Conservation (phyloP, 805 yeast genomes). For the Dipodascopsis tothii region DNA sequence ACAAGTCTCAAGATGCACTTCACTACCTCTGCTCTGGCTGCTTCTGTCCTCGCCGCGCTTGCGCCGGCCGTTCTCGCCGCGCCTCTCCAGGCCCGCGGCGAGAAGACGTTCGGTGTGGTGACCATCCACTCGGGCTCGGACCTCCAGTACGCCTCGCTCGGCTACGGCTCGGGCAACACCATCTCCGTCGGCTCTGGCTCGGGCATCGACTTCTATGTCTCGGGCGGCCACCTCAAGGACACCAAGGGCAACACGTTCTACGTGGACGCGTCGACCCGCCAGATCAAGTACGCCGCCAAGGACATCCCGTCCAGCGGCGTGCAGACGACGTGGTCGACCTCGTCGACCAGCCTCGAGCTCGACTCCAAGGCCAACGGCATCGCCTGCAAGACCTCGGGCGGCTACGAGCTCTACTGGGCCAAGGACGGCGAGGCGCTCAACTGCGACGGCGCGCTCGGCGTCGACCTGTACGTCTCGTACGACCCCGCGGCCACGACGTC, state of each 20-base stretch:
- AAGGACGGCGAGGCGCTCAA: not conserved
- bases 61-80: too few relatives aligned
- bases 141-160: slow-evolving; percentile 16
- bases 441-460: slow-evolving; percentile 7
- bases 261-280: slow-evolving; percentile 9
- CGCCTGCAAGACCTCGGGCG: slow-evolving; percentile 7
- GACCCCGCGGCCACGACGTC: not conserved
- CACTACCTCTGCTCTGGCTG: too few relatives aligned
- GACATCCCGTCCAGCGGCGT: slow-evolving; percentile 7
- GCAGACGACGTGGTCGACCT: slow-evolving; percentile 8
- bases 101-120: slow-evolving; percentile 9
- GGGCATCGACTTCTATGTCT: not conserved
- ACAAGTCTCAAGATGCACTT: too few relatives aligned
- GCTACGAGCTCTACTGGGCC: slow-evolving; percentile 15
- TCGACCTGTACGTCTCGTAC: slow-evolving; percentile 1
- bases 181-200: slow-evolving; percentile 1
- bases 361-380: slow-evolving; percentile 5
- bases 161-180: too few relatives aligned
- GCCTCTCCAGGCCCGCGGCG: too few relatives aligned
- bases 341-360: slow-evolving; percentile 3
- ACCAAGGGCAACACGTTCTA: slow-evolving; percentile 9
- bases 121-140: slow-evolving; percentile 13
- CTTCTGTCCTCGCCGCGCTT: too few relatives aligned
- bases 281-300: slow-evolving; percentile 7
- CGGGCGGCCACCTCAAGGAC: too few relatives aligned